Base-by-base conservation (phyloP, 371 early-diverging fungal species). In the Syncephalastrum racemosum region DNA sequence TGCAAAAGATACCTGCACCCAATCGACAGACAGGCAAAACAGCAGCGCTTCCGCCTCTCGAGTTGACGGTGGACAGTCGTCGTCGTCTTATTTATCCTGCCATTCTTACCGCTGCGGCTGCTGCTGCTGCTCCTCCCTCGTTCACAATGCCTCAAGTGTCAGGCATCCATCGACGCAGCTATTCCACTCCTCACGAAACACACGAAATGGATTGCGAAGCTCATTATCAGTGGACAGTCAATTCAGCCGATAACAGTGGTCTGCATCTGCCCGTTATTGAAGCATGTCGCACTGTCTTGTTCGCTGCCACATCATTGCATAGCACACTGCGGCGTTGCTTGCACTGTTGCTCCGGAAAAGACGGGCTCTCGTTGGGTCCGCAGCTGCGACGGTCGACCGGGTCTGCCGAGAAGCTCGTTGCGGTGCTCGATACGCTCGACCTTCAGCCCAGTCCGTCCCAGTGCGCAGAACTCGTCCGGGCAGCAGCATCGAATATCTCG, bases 211-310 rank as follows among this genome's bases (percentile, higher is more conserved):
- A 43, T 10, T 50, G 41, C 20, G 59, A 59, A 6, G 41, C 36
- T 42, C 31, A 47, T 18, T 53, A 53, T 20, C 59, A 53, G 31
- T 42, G 53, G 14, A 53, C 59, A 8, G 36, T 31, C 15, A 25
- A 15, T 15, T 18, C 24, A 13, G 2, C 25, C 13, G 25, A 36
- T 10, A 50, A n/a, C 50, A 50, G 31, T 1, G 24, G 31, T 1
- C 10, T 50, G 24, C 20, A 24, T 10, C 40, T 39, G 25, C 19
- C 62, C 25, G n/a, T 68, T 10, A 59, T 60, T 15, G 72, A 71
- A 40, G 70, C 70, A 2, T 55, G 69, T n/a, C 67, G 65, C 14
- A 68, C 64, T 2, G 51, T 75, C 12, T 46, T 75, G 13, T 75
- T 70, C 44, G 67, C 72, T 19, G 47, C 70, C 0, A 52, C 62